phyloP scores from a whole-genome alignment of 2,329 filamentous ascomycete genomes.

The Fusarium newnesense region DNA sequence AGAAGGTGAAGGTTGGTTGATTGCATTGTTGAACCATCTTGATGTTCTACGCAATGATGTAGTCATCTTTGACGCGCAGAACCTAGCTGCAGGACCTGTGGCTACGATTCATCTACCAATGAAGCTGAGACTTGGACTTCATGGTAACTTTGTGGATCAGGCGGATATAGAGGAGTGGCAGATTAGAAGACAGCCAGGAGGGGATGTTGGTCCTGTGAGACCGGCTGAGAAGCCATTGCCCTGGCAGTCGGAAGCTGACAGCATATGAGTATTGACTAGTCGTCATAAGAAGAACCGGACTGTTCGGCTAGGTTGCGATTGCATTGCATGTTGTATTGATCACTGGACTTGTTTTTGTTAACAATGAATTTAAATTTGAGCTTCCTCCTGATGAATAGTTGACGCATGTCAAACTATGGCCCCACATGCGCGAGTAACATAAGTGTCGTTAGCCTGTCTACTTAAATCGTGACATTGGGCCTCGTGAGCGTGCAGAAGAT shows the following conservation, averaged over 20 bases:
- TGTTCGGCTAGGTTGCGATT: rapidly evolving
- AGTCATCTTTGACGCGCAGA: neutral
- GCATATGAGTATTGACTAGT: rapidly evolving
- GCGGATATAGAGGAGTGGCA: conserved; percentile 18
- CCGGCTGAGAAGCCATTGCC: neutral
- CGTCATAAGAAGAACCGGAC: rapidly evolving
- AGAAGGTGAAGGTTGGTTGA: neutral
- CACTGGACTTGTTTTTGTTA: neutral
- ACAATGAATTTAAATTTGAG: neutral
- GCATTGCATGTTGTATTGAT: neutral
- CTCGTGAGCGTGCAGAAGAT: rapidly evolving
- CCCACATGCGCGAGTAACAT: neutral
- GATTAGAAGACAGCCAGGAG: neutral
- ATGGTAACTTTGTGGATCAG: conserved; percentile 18
- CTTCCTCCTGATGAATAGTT: rapidly evolving
- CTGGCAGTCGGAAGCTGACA: neutral
- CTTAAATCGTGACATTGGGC: rapidly evolving
- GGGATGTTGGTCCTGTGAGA: neutral
- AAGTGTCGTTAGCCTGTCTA: neutral
- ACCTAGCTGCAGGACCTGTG: neutral
- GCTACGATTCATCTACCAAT: conserved; percentile 1
- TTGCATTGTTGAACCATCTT: conserved; percentile 13
- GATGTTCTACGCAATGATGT: conserved; percentile 14
- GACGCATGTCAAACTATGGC: neutral
- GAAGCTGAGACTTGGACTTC: conserved; percentile 12